Evolutionary conservation across 2,329 filamentous ascomycete genomes (phyloP).

Genomic region (Claviceps sorghi): DNA sequence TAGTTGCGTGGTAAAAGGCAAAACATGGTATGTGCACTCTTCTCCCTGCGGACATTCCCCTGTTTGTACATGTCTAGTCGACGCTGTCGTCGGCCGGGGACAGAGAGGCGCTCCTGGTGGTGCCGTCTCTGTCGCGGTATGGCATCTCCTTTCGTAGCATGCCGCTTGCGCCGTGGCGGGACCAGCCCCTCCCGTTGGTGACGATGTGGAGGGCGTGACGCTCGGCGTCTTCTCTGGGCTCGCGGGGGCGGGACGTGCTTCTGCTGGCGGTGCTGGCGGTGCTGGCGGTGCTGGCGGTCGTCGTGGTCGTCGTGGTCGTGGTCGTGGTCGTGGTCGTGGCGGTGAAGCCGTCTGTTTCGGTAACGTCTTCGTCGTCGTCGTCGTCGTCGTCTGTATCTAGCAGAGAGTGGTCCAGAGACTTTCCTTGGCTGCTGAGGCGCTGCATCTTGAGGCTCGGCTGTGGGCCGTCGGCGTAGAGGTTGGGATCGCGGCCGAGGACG

Average conservation of each 20-base stretch:
- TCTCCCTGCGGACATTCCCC: not conserved
- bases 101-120: conserved; percentile 7
- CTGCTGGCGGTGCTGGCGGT: conserved; percentile 6
- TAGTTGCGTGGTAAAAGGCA: too few relatives aligned
- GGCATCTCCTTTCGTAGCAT: conserved; percentile 22
- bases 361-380: conserved; percentile 11
- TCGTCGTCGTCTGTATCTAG: conserved; percentile 23
- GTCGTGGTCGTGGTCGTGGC: conserved; percentile 11
- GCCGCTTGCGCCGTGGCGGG: conserved; percentile 27
- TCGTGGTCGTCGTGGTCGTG: not conserved
- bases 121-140: conserved; percentile 7
- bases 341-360: not conserved
- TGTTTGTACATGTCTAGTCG: conserved; percentile 8
- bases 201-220: conserved; percentile 31
- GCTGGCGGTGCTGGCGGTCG: conserved; percentile 2
- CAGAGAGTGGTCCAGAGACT: conserved; percentile 28
- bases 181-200: conserved; percentile 23
- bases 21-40: too few relatives aligned
- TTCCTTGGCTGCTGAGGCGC: conserved; percentile 31
- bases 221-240: conserved; percentile 20
- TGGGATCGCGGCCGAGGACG: conserved; percentile 41
- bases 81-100: conserved; percentile 21
- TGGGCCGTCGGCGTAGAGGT: conserved; percentile 36
- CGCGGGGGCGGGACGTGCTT: conserved; percentile 12
- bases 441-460: conserved; percentile 28